phyloP scores from a whole-genome alignment of 164 flowering plant genomes.

The Santalum album region DNA sequence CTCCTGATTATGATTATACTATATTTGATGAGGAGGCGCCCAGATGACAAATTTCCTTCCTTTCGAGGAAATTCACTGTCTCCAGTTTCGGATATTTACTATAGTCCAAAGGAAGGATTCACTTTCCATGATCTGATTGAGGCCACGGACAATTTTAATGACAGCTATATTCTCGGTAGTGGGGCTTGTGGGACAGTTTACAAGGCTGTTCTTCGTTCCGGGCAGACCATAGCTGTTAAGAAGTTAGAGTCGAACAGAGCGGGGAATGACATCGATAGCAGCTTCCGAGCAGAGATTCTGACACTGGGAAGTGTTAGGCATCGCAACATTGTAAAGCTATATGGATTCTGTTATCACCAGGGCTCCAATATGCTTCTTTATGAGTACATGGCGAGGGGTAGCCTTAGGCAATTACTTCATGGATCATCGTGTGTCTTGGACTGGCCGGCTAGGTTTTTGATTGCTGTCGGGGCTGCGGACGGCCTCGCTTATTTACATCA shows the following conservation, averaged over 20 bases:
- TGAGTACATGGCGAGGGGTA: constrained; percentile 82
- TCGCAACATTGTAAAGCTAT: constrained; percentile 85
- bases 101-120: constrained; percentile 79
- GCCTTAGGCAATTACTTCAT: constrained; percentile 85
- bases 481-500: constrained; percentile 93
- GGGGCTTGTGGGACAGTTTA: constrained; percentile 98
- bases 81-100: constrained; percentile 55
- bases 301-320: constrained; percentile 91
- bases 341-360: constrained; percentile 74
- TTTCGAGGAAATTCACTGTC: constrained; percentile 39
- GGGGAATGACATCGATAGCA: constrained; percentile 68
- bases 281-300: constrained; percentile 78
- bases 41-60: constrained; percentile 34
- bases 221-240: constrained; percentile 69
- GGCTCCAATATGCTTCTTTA: constrained; percentile 87
- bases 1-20: constrained; percentile 55
- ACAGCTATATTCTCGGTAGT: constrained; percentile 63
- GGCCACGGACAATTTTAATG: constrained; percentile 72
- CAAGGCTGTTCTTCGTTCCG: constrained; percentile 67
- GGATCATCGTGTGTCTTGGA: constrained; percentile 47
- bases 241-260: constrained; percentile 75
- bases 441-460: constrained; percentile 67
- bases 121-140: constrained; percentile 79
- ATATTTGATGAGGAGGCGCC: constrained; percentile 52
- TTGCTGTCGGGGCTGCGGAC: constrained; percentile 93